These are phyloP conservation scores for Candida montana DNA, from an alignment of 805 yeast genomes.

Conservation along the genomic window DNA sequence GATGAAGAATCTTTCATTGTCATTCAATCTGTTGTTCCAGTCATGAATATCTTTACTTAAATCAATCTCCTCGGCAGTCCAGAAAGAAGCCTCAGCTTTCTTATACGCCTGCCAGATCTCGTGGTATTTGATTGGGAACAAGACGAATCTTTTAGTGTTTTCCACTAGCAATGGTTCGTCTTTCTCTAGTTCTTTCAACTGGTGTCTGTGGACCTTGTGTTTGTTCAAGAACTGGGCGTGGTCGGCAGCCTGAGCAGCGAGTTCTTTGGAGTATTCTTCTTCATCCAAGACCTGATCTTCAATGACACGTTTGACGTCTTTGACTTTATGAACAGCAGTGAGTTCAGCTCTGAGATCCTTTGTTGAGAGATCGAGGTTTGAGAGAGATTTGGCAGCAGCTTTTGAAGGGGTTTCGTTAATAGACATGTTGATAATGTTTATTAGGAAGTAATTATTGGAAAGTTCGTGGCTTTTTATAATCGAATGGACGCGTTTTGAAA, in stretches of 20 bases:
- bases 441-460: not conserved
- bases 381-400: slow-evolving; percentile 51
- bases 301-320: not conserved
- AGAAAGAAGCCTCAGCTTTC: slow-evolving; percentile 98
- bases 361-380: slow-evolving; percentile 45
- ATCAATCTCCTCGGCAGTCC: slow-evolving; percentile 99
- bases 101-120: slow-evolving; percentile 99
- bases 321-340: slow-evolving; percentile 33
- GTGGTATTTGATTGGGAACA: slow-evolving; percentile 94
- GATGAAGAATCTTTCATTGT: slow-evolving; percentile 87
- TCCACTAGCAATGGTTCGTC: slow-evolving; percentile 85
- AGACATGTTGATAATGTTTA: slow-evolving; percentile 24
- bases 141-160: slow-evolving; percentile 83
- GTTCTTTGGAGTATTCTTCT: slow-evolving; percentile 3
- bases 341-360: slow-evolving; percentile 39
- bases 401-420: slow-evolving; percentile 69
- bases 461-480: not conserved
- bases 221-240: slow-evolving; percentile 54
- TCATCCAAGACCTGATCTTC: slow-evolving; percentile 8
- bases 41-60: slow-evolving; percentile 85
- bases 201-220: slow-evolving; percentile 68
- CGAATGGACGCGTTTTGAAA: not conserved
- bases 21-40: slow-evolving; percentile 87
- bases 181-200: slow-evolving; percentile 68
- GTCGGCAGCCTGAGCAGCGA: slow-evolving; percentile 23